These are phyloP conservation scores for Neolentinus lepideus DNA, from an alignment of 1,284 basidiomycete species.

Conservation along the genomic window DNA sequence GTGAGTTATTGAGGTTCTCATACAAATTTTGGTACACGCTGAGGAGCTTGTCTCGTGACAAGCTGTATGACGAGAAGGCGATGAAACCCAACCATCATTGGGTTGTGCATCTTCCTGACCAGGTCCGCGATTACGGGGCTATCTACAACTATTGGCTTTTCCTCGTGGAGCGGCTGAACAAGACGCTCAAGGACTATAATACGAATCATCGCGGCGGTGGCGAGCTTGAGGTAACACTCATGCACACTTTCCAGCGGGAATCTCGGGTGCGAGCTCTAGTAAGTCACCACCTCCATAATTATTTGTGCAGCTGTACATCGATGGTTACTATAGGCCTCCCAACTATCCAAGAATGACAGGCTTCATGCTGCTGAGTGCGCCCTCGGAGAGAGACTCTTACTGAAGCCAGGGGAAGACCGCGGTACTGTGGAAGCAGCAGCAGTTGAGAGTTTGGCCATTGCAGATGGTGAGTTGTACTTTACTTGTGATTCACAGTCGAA, in stretches of 20 bases:
- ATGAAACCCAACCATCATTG: slow-evolving; percentile 16
- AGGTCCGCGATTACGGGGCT: slow-evolving; percentile 15
- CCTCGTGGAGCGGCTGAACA: slow-evolving; percentile 19
- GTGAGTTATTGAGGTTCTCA: too few relatives aligned
- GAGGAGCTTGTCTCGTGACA: too few relatives aligned
- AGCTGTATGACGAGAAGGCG: slow-evolving; percentile 11
- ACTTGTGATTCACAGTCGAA: slow-evolving; percentile 9
- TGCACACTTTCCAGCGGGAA: slow-evolving; percentile 10
- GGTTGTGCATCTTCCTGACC: slow-evolving; percentile 10
- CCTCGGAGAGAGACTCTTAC: too few relatives aligned
- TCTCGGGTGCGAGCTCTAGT: too few relatives aligned
- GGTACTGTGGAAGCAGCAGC: neutral
- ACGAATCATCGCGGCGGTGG: slow-evolving; percentile 14
- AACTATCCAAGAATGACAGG: too few relatives aligned
- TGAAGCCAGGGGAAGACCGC: too few relatives aligned
- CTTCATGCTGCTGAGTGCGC: too few relatives aligned
- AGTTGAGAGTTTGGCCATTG: neutral
- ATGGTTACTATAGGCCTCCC: too few relatives aligned
- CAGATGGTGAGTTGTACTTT: slow-evolving; percentile 4
- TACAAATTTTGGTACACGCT: too few relatives aligned
- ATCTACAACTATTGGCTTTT: slow-evolving; percentile 20
- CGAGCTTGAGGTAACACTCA: slow-evolving; percentile 14
- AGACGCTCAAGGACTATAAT: slow-evolving; percentile 16
- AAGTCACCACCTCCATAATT: too few relatives aligned
- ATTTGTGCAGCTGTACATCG: too few relatives aligned